Percentiles rank a stretch among this genome's conserved stretches.
These are phyloP conservation scores for Strombidium stylifer DNA, from an alignment of 73 alveolate genomes.

Conservation along the genomic window DNA sequence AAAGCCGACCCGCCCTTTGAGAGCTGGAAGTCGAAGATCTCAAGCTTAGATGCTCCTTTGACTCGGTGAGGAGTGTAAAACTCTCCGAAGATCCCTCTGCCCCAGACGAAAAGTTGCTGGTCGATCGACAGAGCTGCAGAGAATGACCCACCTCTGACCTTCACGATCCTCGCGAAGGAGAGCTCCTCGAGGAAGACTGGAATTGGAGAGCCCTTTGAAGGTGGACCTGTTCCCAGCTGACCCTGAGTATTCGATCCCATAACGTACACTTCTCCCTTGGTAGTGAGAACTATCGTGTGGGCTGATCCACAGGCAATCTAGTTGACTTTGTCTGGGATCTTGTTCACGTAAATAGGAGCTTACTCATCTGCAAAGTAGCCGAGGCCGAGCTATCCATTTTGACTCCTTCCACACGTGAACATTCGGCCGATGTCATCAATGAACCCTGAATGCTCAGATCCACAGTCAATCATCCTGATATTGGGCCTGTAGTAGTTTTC, in stretches of 20 bases:
- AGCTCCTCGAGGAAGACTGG: slow-evolving; percentile 41
- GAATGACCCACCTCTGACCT: slow-evolving; percentile 60
- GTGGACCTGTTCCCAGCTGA: slow-evolving; percentile 68
- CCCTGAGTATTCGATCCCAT: slow-evolving; percentile 72
- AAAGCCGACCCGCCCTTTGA: slow-evolving; percentile 24
- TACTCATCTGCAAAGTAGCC: slow-evolving; percentile 47
- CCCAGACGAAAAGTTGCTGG: slow-evolving; percentile 58
- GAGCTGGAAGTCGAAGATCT: slow-evolving; percentile 28
- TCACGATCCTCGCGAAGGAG: slow-evolving; percentile 36
- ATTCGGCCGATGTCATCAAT: slow-evolving; percentile 52
- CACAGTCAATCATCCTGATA: slow-evolving; percentile 36
- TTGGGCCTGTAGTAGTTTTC: slow-evolving; percentile 13
- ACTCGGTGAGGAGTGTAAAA: slow-evolving; percentile 53
- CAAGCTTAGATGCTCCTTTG: slow-evolving; percentile 4
- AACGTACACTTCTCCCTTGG: slow-evolving; percentile 51
- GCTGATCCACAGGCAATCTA: slow-evolving; percentile 66
- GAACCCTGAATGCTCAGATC: slow-evolving; percentile 55
- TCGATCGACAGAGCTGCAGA: slow-evolving; percentile 46
- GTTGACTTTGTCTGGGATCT: slow-evolving; percentile 30
- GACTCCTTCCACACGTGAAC: slow-evolving; percentile 66
- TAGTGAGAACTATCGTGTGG: slow-evolving; percentile 53
- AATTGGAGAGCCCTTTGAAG: slow-evolving; percentile 18
- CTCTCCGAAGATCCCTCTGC: slow-evolving; percentile 61
- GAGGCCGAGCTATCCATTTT: slow-evolving; percentile 63
- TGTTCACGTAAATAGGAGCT: slow-evolving; percentile 3